Percentiles rank a stretch among this genome's conserved stretches.
These are phyloP conservation scores for Staphylotrichum longicolle DNA, from an alignment of 495 filamentous ascomycete species.

Conservation along the genomic window DNA sequence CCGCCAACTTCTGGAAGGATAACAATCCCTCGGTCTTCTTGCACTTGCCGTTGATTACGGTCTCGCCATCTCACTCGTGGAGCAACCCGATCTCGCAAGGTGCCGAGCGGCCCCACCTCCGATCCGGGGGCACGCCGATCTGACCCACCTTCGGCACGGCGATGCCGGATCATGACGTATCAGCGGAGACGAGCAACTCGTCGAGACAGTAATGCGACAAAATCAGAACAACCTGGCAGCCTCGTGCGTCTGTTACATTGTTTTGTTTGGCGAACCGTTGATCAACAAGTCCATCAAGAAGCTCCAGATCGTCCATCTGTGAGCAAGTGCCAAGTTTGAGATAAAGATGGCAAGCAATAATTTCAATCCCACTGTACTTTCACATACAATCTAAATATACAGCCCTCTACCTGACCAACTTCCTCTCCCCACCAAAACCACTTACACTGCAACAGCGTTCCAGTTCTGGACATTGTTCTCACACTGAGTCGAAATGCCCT, in stretches of 20 bases:
- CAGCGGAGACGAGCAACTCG: not conserved
- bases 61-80: no score
- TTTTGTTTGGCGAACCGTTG: no score
- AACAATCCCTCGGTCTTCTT: no score
- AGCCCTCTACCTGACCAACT: not conserved
- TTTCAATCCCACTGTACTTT: not conserved
- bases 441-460: conserved; percentile 25
- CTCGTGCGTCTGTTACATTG: no score
- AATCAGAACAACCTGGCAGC: no score
- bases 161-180: conserved; percentile 4
- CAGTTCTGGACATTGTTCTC: conserved; percentile 26
- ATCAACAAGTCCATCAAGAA: no score
- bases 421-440: not conserved
- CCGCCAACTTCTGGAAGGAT: no score
- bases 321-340: no score
- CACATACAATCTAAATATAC: not conserved
- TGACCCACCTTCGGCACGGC: conserved; percentile 1
- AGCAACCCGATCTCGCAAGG: not conserved
- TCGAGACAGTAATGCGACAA: no score
- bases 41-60: no score
- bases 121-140: conserved; percentile 3
- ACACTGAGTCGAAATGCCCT: conserved; percentile 17
- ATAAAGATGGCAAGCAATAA: no score
- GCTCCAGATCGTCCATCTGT: no score
- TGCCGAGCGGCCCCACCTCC: not conserved